phyloP scores from a whole-genome alignment of 768 basidiomycete genomes.

The Scleroderma citrinum region DNA sequence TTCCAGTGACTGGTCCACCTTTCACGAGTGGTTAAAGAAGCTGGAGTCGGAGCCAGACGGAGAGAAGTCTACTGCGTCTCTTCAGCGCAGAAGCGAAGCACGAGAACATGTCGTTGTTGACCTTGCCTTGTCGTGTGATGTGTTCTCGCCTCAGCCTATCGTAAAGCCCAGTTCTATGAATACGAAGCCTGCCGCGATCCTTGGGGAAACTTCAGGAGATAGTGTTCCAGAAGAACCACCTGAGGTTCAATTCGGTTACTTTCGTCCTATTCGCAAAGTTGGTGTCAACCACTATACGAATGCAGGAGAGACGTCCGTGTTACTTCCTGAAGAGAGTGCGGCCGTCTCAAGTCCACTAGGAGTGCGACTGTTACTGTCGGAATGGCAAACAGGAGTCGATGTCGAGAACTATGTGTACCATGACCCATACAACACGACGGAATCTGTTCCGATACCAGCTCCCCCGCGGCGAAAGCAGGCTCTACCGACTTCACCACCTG shows the following conservation, averaged over 20 bases:
- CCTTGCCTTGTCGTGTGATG: conserved; percentile 50
- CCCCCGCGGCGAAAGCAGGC: conserved; percentile 11
- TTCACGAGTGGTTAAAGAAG: conserved; percentile 34
- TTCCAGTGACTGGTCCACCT: conserved; percentile 27
- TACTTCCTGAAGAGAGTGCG: conserved; percentile 7
- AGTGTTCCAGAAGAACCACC: conserved; percentile 45
- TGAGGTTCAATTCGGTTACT: conserved; percentile 54
- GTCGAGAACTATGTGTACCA: conserved; percentile 44
- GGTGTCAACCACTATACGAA: conserved; percentile 24
- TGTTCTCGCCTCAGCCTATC: conserved; percentile 47
- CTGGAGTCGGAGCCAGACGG: conserved; percentile 39
- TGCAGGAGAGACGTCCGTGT: conserved; percentile 17
- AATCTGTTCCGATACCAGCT: conserved; percentile 12
- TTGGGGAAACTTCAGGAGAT: background rate
- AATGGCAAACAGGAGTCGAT: conserved; percentile 58
- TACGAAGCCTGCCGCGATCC: conserved; percentile 5
- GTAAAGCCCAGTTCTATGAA: conserved; percentile 12
- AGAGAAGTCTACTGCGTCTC: conserved; percentile 34
- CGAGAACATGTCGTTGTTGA: conserved; percentile 61
- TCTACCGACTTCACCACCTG: background rate
- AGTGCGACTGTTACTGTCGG: conserved; percentile 57
- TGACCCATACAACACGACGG: conserved; percentile 46
- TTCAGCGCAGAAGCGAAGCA: conserved; percentile 47
- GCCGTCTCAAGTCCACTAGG: conserved; percentile 39
- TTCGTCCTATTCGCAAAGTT: conserved; percentile 42